Percentiles rank a stretch among this genome's conserved stretches.
These are phyloP conservation scores for Taphrina confusa DNA, from an alignment of 1,139 yeast species.

Conservation along the genomic window DNA sequence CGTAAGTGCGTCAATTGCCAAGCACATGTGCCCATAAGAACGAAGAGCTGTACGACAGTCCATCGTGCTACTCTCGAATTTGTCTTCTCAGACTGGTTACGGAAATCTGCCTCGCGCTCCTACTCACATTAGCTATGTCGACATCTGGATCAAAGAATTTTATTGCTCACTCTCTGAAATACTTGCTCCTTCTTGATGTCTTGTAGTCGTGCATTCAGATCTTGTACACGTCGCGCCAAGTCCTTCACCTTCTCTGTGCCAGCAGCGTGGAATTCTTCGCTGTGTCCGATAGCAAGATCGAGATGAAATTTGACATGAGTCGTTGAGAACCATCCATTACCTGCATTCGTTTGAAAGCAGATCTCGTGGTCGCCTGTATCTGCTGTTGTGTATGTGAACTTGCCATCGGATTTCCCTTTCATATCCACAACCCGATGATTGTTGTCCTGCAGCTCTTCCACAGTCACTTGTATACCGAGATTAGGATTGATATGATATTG, in stretches of 20 bases:
- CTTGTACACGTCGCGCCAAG: slow-evolving; percentile 57
- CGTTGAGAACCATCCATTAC: slow-evolving; percentile 58
- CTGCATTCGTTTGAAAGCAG: slow-evolving; percentile 60
- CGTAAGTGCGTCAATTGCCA: slow-evolving; percentile 69
- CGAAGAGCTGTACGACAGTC: slow-evolving; percentile 63
- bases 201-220: slow-evolving; percentile 57
- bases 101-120: slow-evolving; percentile 66
- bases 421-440: slow-evolving; percentile 70
- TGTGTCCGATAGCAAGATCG: slow-evolving; percentile 58
- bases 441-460: slow-evolving; percentile 65
- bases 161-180: slow-evolving; percentile 54
- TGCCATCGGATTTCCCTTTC: slow-evolving; percentile 60
- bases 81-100: slow-evolving; percentile 67
- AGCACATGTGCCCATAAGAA: slow-evolving; percentile 59
- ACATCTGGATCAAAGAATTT: neutral
- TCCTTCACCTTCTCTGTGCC: slow-evolving; percentile 53
- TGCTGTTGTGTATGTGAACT: slow-evolving; percentile 66
- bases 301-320: slow-evolving; percentile 47
- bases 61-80: slow-evolving; percentile 66
- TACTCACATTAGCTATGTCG: neutral
- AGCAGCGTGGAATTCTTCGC: slow-evolving; percentile 52
- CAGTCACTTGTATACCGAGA: slow-evolving; percentile 53
- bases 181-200: slow-evolving; percentile 66
- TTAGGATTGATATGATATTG: slow-evolving; percentile 26
- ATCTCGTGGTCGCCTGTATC: slow-evolving; percentile 73